Percentiles rank a stretch among this genome's conserved stretches.
Evolutionary conservation across 2,329 filamentous ascomycete species (phyloP).

Genomic region (Aspergillus sp.): DNA sequence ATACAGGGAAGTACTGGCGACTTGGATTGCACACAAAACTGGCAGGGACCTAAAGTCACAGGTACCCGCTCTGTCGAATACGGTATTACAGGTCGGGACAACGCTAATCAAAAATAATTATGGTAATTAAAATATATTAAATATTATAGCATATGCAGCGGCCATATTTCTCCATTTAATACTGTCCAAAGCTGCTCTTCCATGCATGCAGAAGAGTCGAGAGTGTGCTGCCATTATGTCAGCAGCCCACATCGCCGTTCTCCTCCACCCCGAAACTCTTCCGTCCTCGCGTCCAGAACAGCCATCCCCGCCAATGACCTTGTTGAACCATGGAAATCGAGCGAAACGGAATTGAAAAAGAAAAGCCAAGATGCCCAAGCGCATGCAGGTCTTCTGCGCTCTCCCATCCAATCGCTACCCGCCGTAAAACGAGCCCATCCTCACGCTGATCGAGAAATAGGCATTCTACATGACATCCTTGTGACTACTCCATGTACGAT

Average conservation of each 20-base stretch:
- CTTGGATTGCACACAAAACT: constrained; percentile 9
- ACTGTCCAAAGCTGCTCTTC: too few relatives aligned
- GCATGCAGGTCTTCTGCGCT: constrained; percentile 1
- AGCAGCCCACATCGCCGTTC: too few relatives aligned
- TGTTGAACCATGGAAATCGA: too few relatives aligned
- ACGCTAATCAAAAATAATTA: background rate
- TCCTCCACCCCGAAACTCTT: too few relatives aligned
- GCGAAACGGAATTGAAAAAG: too few relatives aligned
- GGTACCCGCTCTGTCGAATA: constrained; percentile 8
- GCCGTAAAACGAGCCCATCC: constrained; percentile 6
- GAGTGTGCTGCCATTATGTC: too few relatives aligned
- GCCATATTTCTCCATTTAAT: too few relatives aligned
- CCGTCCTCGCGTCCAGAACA: too few relatives aligned
- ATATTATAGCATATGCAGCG: too few relatives aligned
- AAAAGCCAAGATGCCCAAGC: background rate
- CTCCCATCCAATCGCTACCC: constrained; percentile 14
- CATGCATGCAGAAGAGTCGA: too few relatives aligned
- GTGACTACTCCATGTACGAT: background rate
- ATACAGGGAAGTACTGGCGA: constrained; percentile 7
- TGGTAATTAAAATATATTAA: background rate
- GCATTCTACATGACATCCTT: background rate
- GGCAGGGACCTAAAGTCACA: constrained; percentile 10
- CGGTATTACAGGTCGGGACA: background rate
- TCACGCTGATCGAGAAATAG: constrained; percentile 1
- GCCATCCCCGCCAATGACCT: too few relatives aligned